Evolutionary conservation across 2,329 filamentous ascomycete species (phyloP).

Genomic region (Diaporthe ampelina): DNA sequence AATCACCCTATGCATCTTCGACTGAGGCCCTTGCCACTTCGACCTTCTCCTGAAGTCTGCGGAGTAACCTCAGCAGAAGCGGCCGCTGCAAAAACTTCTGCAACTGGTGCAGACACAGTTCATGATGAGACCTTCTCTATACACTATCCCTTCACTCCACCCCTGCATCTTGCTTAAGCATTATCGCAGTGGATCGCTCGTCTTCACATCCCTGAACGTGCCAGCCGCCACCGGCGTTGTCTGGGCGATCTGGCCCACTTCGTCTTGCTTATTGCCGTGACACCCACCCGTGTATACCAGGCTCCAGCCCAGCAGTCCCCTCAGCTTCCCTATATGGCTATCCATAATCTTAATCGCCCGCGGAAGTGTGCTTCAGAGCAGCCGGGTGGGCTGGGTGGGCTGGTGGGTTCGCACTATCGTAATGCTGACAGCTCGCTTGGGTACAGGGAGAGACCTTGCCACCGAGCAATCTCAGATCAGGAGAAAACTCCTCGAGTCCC

Average conservation of each 20-base stretch:
- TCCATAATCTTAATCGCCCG: slow-evolving; percentile 27
- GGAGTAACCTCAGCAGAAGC: neutral
- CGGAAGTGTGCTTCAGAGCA: slow-evolving; percentile 11
- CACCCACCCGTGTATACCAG: neutral
- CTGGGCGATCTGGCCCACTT: slow-evolving; percentile 17
- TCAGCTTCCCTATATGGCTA: slow-evolving; percentile 12
- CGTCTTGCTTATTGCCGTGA: slow-evolving; percentile 7
- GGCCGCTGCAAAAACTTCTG: neutral
- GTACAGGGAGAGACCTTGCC: slow-evolving; percentile 17
- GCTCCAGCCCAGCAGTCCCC: neutral
- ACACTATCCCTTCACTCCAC: neutral
- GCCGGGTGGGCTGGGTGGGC: slow-evolving; percentile 21
- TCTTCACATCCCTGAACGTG: neutral
- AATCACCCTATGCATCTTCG: neutral
- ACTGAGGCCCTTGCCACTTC: neutral
- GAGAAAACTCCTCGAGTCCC: slow-evolving; percentile 26
- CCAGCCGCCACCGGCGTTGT: neutral
- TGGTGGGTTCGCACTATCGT: slow-evolving; percentile 19
- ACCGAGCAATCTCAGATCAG: slow-evolving; percentile 12
- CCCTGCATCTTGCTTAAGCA: slow-evolving; percentile 18
- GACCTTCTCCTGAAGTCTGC: neutral
- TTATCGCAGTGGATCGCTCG: slow-evolving; percentile 10
- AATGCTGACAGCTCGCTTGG: slow-evolving; percentile 29
- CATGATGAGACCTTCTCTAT: neutral
- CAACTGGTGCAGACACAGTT: neutral